These are phyloP conservation scores for Fusarium continuum DNA, from an alignment of 2,329 filamentous ascomycete species.

Conservation along the genomic window DNA sequence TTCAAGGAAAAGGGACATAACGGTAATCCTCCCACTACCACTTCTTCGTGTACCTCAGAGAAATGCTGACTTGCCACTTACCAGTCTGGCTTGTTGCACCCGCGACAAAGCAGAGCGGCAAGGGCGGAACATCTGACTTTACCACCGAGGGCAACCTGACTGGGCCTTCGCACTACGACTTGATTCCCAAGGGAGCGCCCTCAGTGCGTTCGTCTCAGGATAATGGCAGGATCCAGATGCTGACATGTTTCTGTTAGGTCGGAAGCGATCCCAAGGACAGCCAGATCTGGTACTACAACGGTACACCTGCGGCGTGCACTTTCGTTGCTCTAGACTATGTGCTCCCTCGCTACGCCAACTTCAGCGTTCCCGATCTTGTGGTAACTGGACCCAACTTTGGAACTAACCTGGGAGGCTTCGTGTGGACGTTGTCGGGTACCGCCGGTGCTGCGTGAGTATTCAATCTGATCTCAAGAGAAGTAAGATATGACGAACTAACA, in stretches of 20 bases:
- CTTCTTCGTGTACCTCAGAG: too few relatives aligned
- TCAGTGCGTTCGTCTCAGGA: slow-evolving; percentile 17
- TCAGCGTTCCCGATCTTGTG: slow-evolving; percentile 62
- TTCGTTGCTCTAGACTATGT: slow-evolving; percentile 67
- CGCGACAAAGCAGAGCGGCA: slow-evolving; percentile 44
- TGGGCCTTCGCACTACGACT: slow-evolving; percentile 39
- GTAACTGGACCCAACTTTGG: slow-evolving; percentile 66
- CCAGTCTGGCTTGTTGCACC: slow-evolving; percentile 46
- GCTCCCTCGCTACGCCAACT: slow-evolving; percentile 58
- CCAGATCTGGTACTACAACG: slow-evolving; percentile 69
- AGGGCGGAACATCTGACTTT: slow-evolving; percentile 44
- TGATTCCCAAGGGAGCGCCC: slow-evolving; percentile 44
- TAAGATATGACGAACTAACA: neutral
- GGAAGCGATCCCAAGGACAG: slow-evolving; percentile 61
- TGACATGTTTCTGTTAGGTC: slow-evolving; percentile 26
- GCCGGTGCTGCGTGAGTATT: slow-evolving; percentile 53
- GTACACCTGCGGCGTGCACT: slow-evolving; percentile 64
- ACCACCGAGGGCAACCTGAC: slow-evolving; percentile 44
- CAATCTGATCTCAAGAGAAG: accelerated
- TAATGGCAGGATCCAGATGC: accelerated
- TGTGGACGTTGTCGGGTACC: slow-evolving; percentile 62
- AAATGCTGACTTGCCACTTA: accelerated
- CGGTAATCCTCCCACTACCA: slow-evolving; percentile 12
- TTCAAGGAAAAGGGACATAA: slow-evolving; percentile 44
- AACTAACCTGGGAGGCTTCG: slow-evolving; percentile 62